Evolutionary conservation across 2,329 filamentous ascomycete species (phyloP), one percentile per base, ranked within the genome.

Genomic region (Claviceps purpurea): DNA sequence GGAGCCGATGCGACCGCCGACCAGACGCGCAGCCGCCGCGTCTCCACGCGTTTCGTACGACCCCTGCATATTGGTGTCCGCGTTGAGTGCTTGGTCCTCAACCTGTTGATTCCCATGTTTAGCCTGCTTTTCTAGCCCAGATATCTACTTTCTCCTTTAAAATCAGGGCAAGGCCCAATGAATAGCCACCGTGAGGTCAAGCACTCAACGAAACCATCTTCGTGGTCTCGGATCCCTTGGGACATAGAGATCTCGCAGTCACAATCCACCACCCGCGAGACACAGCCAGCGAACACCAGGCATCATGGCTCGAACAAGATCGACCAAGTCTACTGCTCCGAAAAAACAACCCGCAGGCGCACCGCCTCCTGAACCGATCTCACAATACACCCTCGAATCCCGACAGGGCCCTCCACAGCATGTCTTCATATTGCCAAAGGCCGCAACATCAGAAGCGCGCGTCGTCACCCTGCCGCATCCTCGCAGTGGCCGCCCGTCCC

Each of bases 391-490:
- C 2, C 63, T 80, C 18, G 56, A 71, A 4, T 50, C 69, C 14
- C 65, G 67, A 47, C 62, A 64, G 11, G 57, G 65, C 24, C 75
- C 70, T 42, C 70, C 76, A 10, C 73, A 75, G 3, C 75, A 73
- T 51, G 63, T 85, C 47, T 81, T 85, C 62, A 73, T 85, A 53
- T 67, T 85, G 5, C 82, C 82, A 14, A 72, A 70, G n/a, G 68
- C 70, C 55, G 73, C 76, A 14, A 73, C 70, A 0, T 53, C 70
- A n/a, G 70, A 75, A 4, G 76, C 81, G 22, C 75, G 75, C 51
- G 76, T 85, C 51, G 69, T 83, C 50, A 77, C 75, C 1, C 71
- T 86, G 40, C 74, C 76, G 20, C 75, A 85, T 57, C 81, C 82
- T 4, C 73, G 79, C 59, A 74, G 74, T 58, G 65, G 65, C 18